phyloP scores from a whole-genome alignment of 805 yeast genomes.

The Clavispora carvajalis region DNA sequence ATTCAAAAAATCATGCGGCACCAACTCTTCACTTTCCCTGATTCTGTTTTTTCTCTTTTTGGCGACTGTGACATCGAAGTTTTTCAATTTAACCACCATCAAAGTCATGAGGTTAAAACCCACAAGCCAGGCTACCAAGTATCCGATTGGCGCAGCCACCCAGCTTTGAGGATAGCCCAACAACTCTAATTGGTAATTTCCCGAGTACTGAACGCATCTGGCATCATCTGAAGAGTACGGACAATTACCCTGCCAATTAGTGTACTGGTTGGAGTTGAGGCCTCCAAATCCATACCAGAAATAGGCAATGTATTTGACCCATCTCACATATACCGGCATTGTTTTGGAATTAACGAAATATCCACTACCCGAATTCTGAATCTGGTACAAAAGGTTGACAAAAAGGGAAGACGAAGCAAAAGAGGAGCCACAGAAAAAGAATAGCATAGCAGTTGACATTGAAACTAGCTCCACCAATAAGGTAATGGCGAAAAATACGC shows the following conservation, averaged over 20 bases:
- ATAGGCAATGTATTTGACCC: slow-evolving; percentile 75
- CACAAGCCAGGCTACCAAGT: slow-evolving; percentile 52
- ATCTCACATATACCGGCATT: slow-evolving; percentile 80
- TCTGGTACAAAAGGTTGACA: slow-evolving; percentile 60
- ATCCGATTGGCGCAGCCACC: slow-evolving; percentile 60
- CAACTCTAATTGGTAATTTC: slow-evolving; percentile 45
- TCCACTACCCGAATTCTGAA: slow-evolving; percentile 77
- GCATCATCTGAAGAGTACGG: slow-evolving; percentile 34
- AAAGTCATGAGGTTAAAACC: slow-evolving; percentile 50
- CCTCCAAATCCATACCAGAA: slow-evolving; percentile 79
- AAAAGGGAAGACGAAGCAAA: slow-evolving; percentile 57
- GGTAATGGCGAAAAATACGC: slow-evolving; percentile 54
- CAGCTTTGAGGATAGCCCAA: slow-evolving; percentile 63
- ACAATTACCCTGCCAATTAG: slow-evolving; percentile 58
- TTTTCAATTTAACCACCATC: slow-evolving; percentile 41
- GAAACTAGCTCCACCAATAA: slow-evolving; percentile 54
- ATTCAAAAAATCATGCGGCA: not conserved
- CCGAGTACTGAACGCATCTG: slow-evolving; percentile 43
- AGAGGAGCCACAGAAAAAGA: slow-evolving; percentile 55
- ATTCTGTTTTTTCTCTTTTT: slow-evolving; percentile 28
- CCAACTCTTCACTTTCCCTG: slow-evolving; percentile 18
- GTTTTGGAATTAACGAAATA: slow-evolving; percentile 67
- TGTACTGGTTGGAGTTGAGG: slow-evolving; percentile 57
- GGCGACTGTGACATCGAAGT: slow-evolving; percentile 50
- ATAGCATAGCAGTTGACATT: slow-evolving; percentile 48